Evolutionary conservation across 108 stramenopile species (phyloP).

Genomic region (Pseudonitzschia multiseries): DNA sequence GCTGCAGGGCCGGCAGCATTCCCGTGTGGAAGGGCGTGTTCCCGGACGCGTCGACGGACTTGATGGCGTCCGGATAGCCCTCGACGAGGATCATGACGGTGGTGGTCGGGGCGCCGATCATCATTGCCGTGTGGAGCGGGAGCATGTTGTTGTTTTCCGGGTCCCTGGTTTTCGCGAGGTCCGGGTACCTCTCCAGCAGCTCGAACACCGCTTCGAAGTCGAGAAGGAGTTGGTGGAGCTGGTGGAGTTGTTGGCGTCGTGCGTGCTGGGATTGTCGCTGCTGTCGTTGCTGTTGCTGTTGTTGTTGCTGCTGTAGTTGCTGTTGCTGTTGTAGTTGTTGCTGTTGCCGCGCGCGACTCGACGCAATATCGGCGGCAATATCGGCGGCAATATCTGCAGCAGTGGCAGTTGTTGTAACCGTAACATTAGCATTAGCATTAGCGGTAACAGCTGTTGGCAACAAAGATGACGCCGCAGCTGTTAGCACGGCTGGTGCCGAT

Average conservation of each 20-base stretch:
- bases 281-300: too few species aligned
- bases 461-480: not conserved
- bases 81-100: slow-evolving; percentile 4
- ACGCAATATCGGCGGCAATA: too few species aligned
- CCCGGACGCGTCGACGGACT: slow-evolving; percentile 1
- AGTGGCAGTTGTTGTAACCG: too few species aligned
- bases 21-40: slow-evolving; percentile 18
- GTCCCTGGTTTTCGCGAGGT: slow-evolving; percentile 2
- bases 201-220: not conserved
- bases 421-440: too few species aligned
- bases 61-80: slow-evolving; percentile 7
- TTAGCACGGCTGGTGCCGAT: not conserved
- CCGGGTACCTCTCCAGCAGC: not conserved
- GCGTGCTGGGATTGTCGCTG: too few species aligned
- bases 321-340: too few species aligned
- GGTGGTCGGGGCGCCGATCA: slow-evolving; percentile 8
- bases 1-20: slow-evolving; percentile 6
- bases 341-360: too few species aligned
- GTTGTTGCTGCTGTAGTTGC: too few species aligned
- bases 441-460: too few species aligned
- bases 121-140: slow-evolving; percentile 9
- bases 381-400: too few species aligned
- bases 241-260: not conserved
- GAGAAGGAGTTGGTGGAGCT: not conserved
- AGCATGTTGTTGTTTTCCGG: not conserved